Conservation (phyloP, 495 filamentous ascomycete species). For the Pseudevernia furfuracea region DNA sequence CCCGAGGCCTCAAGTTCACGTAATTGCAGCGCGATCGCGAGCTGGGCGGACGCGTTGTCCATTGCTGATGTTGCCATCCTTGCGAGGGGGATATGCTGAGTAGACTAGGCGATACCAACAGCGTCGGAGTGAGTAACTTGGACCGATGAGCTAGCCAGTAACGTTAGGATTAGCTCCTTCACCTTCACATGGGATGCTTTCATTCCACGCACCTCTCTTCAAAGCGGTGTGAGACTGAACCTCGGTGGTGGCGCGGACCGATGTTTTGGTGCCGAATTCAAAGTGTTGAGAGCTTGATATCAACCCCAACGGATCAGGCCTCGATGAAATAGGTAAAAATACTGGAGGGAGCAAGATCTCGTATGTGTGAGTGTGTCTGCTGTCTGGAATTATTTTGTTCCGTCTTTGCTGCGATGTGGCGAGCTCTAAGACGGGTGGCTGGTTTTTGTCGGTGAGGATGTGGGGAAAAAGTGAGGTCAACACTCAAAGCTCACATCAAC, state of each 20-base stretch:
- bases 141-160: background rate
- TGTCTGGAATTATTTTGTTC: too few species aligned
- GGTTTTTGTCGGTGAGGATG: background rate
- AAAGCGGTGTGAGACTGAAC: too few species aligned
- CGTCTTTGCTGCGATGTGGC: background rate
- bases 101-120: too few species aligned
- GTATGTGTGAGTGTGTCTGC: too few species aligned
- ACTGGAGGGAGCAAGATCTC: too few species aligned
- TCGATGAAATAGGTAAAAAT: too few species aligned
- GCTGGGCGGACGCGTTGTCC: slow-evolving; percentile 2
- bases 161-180: background rate
- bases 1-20: background rate
- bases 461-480: background rate
- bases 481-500: background rate
- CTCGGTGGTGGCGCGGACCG: too few species aligned
- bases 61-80: background rate
- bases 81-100: background rate
- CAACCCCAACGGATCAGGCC: too few species aligned
- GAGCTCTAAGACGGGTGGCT: background rate
- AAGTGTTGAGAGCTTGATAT: too few species aligned
- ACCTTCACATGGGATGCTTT: too few species aligned
- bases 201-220: too few species aligned
- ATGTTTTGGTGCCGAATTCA: too few species aligned
- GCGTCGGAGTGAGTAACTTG: background rate
- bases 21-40: background rate